Base-by-base conservation (phyloP, 306 rosid genomes). In the Sesbania bispinosa region DNA sequence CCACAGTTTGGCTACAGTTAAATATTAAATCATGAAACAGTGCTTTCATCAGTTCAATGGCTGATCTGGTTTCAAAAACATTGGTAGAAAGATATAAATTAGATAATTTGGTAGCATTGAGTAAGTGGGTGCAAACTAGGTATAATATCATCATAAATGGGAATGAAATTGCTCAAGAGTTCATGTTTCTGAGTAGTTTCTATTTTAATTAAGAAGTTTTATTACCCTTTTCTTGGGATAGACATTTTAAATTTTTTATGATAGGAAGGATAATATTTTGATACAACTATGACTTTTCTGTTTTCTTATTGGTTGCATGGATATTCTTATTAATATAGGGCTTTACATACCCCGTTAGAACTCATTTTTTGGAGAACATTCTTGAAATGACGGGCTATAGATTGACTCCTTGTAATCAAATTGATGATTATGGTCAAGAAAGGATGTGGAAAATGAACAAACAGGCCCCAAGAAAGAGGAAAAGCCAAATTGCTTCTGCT, bases 401-500 rank as follows among this genome's bases (percentile, higher is more conserved):
- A 74, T 85, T 94, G 77, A 94, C 92, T 39, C 86, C 85, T 39
- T 77, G 80, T 77, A 94, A 94, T 86, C 98, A 94, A 85, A 85
- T 86, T 70, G 98, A 89, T 77, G 97, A 94, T 82, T 90, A 89
- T 79, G 98, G 97, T 68, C 98, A 89, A 83, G 97, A 90, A 51
- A 90, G 81, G 89, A 43, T 69, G 68, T 94, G 98, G 99, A 95
- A 95, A 84, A 76, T 82, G 90, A 84, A 83, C 85, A 95, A 89
- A 74, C 97, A 87, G 70, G 88, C 92, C 39, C 99, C 96, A 45
- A 83, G 96, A 88, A 95, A 91, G 85, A 89, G 97, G 86, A 95
- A 95, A 81, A 91, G 97, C 82, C 96, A 91, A 81, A 95, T 95
- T 81, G 92, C 92, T 78, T 89, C 90, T 7, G 73, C 83, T 43